Percentiles rank a stretch among this genome's conserved stretches.
Conservation (phyloP, 176 grass and related monocot species). For the Triticum turgidum region DNA sequence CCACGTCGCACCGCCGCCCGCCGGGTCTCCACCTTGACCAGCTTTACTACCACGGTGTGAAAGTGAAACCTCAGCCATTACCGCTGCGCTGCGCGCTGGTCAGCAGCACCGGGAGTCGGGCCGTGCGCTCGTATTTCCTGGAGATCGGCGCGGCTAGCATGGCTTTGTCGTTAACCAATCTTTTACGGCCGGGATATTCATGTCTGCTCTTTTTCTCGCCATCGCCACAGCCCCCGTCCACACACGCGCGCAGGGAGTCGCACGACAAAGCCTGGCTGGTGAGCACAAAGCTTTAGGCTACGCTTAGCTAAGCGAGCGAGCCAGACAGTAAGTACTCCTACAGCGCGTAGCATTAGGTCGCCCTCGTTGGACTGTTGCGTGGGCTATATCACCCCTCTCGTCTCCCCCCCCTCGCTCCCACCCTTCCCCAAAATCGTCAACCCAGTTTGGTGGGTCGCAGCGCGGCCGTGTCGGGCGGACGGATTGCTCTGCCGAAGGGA, state of each 20-base stretch:
- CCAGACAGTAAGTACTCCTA: too few relatives aligned
- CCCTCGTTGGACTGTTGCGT: slow-evolving; percentile 37
- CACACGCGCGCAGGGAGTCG: not conserved
- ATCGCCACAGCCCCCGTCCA: not conserved
- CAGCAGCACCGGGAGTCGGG: too few relatives aligned
- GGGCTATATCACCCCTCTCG: not conserved
- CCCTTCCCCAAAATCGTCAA: slow-evolving; percentile 23
- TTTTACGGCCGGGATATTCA: not conserved
- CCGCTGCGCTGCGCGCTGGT: too few relatives aligned
- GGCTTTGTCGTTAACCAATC: not conserved
- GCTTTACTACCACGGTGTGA: too few relatives aligned
- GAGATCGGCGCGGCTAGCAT: not conserved
- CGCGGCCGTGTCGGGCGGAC: slow-evolving; percentile 9
- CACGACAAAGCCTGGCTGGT: not conserved
- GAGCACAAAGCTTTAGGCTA: not conserved
- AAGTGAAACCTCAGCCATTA: too few relatives aligned
- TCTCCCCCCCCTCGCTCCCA: not conserved
- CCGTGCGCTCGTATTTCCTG: too few relatives aligned
- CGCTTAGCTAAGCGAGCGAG: not conserved
- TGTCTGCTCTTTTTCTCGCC: not conserved
- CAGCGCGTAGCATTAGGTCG: slow-evolving; percentile 23
- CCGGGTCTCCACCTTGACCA: too few relatives aligned
- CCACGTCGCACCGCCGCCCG: not conserved
- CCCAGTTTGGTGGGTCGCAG: slow-evolving; percentile 29
- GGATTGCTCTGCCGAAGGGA: too few relatives aligned